These are phyloP conservation scores for Platanus orientalis DNA, from an alignment of 164 flowering plant genomes.

Conservation along the genomic window DNA sequence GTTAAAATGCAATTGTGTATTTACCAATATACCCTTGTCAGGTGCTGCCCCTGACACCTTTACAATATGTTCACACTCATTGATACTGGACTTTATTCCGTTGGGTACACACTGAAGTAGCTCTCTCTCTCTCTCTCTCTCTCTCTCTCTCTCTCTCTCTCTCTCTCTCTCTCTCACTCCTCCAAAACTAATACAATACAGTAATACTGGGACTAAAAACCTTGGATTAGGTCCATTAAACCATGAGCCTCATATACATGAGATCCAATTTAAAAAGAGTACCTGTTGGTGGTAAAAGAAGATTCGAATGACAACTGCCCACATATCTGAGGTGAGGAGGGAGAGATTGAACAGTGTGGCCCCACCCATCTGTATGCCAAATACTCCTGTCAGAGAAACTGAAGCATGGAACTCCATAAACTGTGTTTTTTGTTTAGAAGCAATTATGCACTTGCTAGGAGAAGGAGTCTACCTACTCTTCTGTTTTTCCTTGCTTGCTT, in stretches of 20 bases:
- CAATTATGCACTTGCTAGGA: background rate
- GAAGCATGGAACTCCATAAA: background rate
- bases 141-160: too few species aligned
- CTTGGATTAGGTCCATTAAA: background rate
- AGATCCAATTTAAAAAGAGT: slow-evolving; percentile 3
- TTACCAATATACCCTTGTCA: too few species aligned
- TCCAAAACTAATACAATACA: too few species aligned
- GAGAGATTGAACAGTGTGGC: slow-evolving; percentile 74
- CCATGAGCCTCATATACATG: background rate
- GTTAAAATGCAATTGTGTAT: too few species aligned
- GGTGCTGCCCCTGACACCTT: too few species aligned
- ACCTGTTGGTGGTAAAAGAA: slow-evolving; percentile 69
- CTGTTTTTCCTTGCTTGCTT: background rate
- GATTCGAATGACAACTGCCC: slow-evolving; percentile 69
- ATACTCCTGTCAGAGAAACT: slow-evolving; percentile 5
- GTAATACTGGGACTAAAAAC: too few species aligned
- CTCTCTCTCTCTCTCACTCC: too few species aligned
- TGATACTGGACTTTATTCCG: too few species aligned
- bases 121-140: too few species aligned
- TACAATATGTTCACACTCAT: too few species aligned
- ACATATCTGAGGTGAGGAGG: slow-evolving; percentile 72
- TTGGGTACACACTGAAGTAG: too few species aligned
- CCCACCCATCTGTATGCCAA: slow-evolving; percentile 51
- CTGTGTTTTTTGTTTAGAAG: background rate
- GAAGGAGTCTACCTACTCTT: background rate